Base-by-base conservation (phyloP, 495 filamentous ascomycete species). In the Trichoderma reesei region DNA sequence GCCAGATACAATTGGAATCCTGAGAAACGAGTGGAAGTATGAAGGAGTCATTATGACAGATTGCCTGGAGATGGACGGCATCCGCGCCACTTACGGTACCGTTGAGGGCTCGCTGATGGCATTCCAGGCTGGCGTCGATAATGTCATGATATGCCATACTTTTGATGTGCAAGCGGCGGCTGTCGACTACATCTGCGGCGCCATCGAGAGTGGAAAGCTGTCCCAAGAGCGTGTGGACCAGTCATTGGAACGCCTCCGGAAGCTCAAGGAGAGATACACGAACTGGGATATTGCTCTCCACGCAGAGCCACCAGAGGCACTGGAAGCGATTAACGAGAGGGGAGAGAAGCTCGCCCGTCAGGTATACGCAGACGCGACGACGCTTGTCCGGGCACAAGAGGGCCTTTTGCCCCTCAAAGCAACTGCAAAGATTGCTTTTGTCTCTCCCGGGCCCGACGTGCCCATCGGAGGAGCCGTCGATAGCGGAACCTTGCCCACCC, bases 231-330 rank as follows among this genome's bases (percentile, higher is more conserved):
- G 51, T 13, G 18, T 56, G 34, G 51, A 56, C 51, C 11, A 14
- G 36, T 63, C 18, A 13, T 18, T 56, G 63, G 18, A 41, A n/a
- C 44, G 44, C 10, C 39, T 37, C 33, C 63, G 44, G n/a, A 36
- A 64, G 48, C 18, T 64, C 3, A 60, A 64, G 39, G 63, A 64
- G 9, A 64, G 54, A 64, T 59, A 64, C 11, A 56, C 51, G 18
- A 56, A 33, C 51, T 56, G 51, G 51, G 20, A 31, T 9, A 3
- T 31, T 13, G 51, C 51, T 14, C 51, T 56, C 26, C 51, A 33
- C 26, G 26, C 51, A 31, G 51, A 56, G 18, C 51, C 51, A 16
- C 51, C 51, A 34, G 51, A 33, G 51, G 34, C 51, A 10, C 16
- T 56, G 11, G 51, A 10, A 8, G 51, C 51, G 11, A 33, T 56